Evolutionary conservation across 1,139 yeast genomes (phyloP).

Genomic region (Taphrina deformans): DNA sequence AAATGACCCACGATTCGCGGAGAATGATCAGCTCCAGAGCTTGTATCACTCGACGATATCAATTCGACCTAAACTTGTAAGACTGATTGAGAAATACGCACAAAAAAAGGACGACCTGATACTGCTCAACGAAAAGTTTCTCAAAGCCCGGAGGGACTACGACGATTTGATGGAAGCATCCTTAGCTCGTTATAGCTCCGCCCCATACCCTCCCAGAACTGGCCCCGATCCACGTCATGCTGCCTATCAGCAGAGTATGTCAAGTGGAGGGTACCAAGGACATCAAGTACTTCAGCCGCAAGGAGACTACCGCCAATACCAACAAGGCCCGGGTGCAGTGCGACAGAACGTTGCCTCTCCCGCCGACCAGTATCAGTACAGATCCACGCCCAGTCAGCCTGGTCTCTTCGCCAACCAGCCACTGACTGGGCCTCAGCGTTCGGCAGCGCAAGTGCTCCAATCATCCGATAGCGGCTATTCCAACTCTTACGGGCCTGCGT

Average conservation of each 20-base stretch:
- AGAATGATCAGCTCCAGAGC: conserved; percentile 41
- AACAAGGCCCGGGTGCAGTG: background rate
- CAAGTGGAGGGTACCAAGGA: background rate
- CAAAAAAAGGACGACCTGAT: conserved; percentile 65
- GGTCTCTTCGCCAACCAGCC: background rate
- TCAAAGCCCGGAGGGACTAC: conserved; percentile 64
- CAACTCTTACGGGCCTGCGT: background rate
- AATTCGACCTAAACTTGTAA: conserved; percentile 70
- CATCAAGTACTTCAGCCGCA: background rate
- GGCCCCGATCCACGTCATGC: background rate
- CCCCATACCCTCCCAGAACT: background rate
- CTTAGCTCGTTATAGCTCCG: conserved; percentile 41
- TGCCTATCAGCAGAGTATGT: background rate
- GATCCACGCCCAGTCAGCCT: background rate
- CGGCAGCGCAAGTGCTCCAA: background rate
- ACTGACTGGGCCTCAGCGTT: background rate
- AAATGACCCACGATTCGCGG: conserved; percentile 49
- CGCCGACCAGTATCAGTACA: background rate
- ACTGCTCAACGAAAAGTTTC: conserved; percentile 57
- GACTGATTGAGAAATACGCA: conserved; percentile 71
- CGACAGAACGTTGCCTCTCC: background rate
- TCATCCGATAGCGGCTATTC: background rate
- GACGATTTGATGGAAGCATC: conserved; percentile 63
- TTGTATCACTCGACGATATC: conserved; percentile 71
- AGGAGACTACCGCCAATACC: background rate